These are phyloP conservation scores for Bacterosira constricta DNA, from an alignment of 108 stramenopile species.

Conservation along the genomic window DNA sequence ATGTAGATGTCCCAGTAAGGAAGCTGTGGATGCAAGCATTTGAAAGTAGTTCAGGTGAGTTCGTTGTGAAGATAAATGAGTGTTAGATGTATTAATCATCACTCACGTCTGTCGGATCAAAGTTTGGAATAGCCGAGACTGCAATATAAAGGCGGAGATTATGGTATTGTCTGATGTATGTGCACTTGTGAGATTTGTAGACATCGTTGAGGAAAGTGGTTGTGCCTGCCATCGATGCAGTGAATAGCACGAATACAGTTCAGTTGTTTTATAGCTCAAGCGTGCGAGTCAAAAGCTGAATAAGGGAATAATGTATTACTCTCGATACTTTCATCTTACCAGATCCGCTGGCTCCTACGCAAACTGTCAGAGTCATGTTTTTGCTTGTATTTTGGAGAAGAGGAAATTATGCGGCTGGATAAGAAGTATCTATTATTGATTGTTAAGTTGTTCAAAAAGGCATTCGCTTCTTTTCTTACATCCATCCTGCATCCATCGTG, in stretches of 20 bases:
- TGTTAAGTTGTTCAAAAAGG: no score
- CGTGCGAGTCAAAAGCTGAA: no score
- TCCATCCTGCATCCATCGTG: no score
- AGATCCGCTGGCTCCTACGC: slow-evolving; percentile 45
- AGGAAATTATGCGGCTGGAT: no score
- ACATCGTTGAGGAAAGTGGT: slow-evolving; percentile 80
- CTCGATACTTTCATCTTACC: no score
- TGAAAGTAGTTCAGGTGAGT: neutral
- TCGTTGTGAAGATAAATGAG: neutral
- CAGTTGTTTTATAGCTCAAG: no score
- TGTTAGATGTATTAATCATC: neutral
- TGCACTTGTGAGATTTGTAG: slow-evolving; percentile 69
- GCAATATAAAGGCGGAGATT: slow-evolving; percentile 68
- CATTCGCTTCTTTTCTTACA: no score
- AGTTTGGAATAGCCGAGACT: slow-evolving; percentile 66
- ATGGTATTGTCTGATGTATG: slow-evolving; percentile 79
- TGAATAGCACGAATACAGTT: neutral
- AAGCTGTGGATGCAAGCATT: slow-evolving; percentile 11
- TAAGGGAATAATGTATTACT: no score
- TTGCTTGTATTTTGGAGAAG: no score
- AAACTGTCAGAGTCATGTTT: slow-evolving; percentile 43
- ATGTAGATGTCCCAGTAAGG: slow-evolving; percentile 76
- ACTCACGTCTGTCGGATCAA: slow-evolving; percentile 51
- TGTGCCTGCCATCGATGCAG: slow-evolving; percentile 36
- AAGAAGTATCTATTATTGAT: no score